Evolutionary conservation across 1,284 basidiomycete genomes (phyloP).

Genomic region (Fomitopsis schrenkii): DNA sequence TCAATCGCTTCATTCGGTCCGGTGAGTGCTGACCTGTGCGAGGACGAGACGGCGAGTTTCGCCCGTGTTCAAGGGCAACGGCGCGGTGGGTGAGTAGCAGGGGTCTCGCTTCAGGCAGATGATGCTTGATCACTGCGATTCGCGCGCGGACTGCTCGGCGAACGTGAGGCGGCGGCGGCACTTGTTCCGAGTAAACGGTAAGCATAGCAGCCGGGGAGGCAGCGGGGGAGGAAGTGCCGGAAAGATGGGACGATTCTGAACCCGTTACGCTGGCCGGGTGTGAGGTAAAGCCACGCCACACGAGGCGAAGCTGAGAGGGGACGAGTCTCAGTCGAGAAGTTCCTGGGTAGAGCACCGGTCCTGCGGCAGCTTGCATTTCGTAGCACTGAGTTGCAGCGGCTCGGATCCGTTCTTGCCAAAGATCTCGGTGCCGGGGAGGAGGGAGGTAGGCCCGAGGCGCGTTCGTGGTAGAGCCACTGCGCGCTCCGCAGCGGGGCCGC

Average conservation of each 20-base stretch:
- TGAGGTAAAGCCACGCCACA: slow-evolving; percentile 12
- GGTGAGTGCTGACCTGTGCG: slow-evolving; percentile 24
- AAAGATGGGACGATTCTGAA: slow-evolving; percentile 11
- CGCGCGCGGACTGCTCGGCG: slow-evolving; percentile 21
- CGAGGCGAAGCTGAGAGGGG: slow-evolving; percentile 13
- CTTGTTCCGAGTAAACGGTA: slow-evolving; percentile 25
- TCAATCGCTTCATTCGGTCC: slow-evolving; percentile 24
- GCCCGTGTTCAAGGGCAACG: slow-evolving; percentile 30
- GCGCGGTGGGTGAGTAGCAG: slow-evolving; percentile 35
- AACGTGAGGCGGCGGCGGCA: slow-evolving; percentile 23
- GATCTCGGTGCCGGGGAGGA: no score
- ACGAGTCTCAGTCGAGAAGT: slow-evolving; percentile 6
- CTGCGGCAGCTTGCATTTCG: no score
- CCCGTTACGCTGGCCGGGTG: slow-evolving; percentile 7
- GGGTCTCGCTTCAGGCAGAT: slow-evolving; percentile 22
- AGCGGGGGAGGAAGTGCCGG: slow-evolving; percentile 29
- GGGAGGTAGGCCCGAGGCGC: no score
- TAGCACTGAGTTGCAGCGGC: no score
- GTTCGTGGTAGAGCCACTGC: no score
- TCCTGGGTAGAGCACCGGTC: no score
- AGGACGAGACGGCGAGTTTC: slow-evolving; percentile 36
- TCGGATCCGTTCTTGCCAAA: no score
- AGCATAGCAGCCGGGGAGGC: slow-evolving; percentile 25
- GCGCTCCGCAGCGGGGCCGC: no score
- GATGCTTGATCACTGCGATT: slow-evolving; percentile 25